Percentiles rank a stretch among this genome's conserved stretches.
Conservation (phyloP, 345 rosid species). For the Euphorbia peplus region DNA sequence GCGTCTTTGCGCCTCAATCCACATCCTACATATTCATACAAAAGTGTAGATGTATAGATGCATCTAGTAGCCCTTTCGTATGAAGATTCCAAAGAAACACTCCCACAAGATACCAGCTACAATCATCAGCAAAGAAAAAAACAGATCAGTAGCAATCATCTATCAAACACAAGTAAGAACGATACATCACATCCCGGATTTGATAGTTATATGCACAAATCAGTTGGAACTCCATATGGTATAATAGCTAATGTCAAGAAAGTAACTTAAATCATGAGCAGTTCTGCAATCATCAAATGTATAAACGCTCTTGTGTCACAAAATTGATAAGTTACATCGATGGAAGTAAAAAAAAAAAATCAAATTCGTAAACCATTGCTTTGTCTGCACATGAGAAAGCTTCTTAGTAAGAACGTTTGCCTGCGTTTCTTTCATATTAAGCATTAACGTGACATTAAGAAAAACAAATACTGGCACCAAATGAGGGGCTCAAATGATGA, state of each 20-base stretch:
- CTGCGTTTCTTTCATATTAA: neutral
- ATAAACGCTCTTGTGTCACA: too few species aligned
- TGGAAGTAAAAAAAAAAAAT: too few species aligned
- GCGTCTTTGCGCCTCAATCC: constrained; percentile 30
- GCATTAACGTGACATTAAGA: neutral
- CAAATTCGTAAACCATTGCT: too few species aligned
- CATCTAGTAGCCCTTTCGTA: constrained; percentile 53
- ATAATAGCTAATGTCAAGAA: neutral
- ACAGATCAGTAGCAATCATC: neutral
- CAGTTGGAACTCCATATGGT: neutral
- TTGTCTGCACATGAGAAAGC: neutral
- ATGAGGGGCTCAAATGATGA: neutral
- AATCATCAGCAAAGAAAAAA: constrained; percentile 9
- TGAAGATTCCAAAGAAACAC: constrained; percentile 44
- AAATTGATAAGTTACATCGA: too few species aligned
- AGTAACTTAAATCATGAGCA: neutral
- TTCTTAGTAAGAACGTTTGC: neutral
- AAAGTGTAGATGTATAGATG: constrained; percentile 45
- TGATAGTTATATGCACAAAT: neutral
- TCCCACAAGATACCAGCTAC: constrained; percentile 51
- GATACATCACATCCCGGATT: neutral
- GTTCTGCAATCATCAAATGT: neutral
- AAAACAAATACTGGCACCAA: neutral
- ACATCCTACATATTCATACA: constrained; percentile 41
- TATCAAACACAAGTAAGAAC: neutral